Percentiles rank a stretch among this genome's conserved stretches.
Evolutionary conservation across 192 early-diverging fungal species (phyloP).

Genomic region (Rhizophagus sp.): DNA sequence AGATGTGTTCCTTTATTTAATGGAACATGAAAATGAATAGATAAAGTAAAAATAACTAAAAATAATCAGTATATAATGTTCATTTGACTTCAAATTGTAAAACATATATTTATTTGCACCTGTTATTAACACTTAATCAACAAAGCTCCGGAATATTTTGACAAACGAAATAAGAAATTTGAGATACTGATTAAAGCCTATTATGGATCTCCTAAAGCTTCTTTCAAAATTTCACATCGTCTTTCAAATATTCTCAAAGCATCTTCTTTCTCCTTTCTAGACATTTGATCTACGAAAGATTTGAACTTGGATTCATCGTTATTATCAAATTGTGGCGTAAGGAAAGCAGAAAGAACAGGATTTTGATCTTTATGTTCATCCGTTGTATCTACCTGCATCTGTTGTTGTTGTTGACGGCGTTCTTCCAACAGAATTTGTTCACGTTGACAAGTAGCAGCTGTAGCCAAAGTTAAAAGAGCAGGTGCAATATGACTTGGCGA

Average conservation of each 20-base stretch:
- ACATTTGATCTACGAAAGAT: conserved; percentile 46
- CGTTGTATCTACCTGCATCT: not conserved
- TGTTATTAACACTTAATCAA: not conserved
- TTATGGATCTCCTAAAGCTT: not conserved
- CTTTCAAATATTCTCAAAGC: conserved; percentile 57
- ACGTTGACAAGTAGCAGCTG: conserved; percentile 21
- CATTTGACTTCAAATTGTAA: not conserved
- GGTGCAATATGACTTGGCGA: conserved; percentile 23
- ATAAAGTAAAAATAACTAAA: not conserved
- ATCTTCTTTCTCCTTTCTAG: conserved; percentile 51
- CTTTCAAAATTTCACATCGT: conserved; percentile 52
- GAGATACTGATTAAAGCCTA: not conserved
- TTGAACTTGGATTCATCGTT: conserved; percentile 44
- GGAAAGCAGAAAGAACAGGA: not conserved
- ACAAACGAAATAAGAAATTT: not conserved
- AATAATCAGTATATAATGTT: conserved; percentile 1
- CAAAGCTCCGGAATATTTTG: not conserved
- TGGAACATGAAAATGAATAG: not conserved
- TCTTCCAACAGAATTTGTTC: conserved; percentile 11
- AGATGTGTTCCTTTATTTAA: not conserved
- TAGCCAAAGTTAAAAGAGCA: conserved; percentile 29
- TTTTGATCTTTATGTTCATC: not conserved
- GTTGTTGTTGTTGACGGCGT: conserved; percentile 10
- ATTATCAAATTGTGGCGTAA: conserved; percentile 23
- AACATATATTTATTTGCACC: not conserved